Evolutionary conservation across 1,139 yeast species (phyloP), one percentile per base, ranked within the genome.

Genomic region (Citeromyces siamensis): DNA sequence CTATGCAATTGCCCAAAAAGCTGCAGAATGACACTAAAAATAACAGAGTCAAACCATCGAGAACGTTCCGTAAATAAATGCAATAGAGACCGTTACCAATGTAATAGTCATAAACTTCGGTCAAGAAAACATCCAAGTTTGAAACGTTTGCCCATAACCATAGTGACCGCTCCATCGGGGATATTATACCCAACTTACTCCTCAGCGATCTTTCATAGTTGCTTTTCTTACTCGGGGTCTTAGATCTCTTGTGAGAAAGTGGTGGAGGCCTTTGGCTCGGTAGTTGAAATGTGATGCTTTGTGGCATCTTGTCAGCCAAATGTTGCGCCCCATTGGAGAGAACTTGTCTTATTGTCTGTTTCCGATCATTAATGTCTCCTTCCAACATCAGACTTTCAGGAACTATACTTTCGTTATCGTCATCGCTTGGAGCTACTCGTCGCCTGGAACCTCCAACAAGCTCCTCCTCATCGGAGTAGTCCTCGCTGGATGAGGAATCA

Each of bases 111-210:
- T 93, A 90, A 6, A 86, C 79, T 46, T 88, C 94, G 39, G 74
- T 73, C 20, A 90, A 62, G 48, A 90, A 90, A 36, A 75, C 71
- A 56, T 90, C 98, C 56, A 90, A 68, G 53, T 90, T 88, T 45
- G 84, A 84, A 23, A 90, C 85, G 49, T 90, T 90, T 1, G 97
- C 94, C 97, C 98, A 93, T 41, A 84, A 68, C 82, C 95, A 90
- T 32, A 83, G 62, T 0, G 97, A 95, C 37, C 88, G 60, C 52
- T 88, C 96, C 45, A 69, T 72, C 1, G 94, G 74, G 41, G 66
- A 69, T 44, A 60, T 51, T 33, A 48, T 52, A 38, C 46, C 52
- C 32, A 37, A 51, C 47, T 37, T 55, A 41, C 42, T 49, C 46
- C 45, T 50, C 44, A 40, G 49, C 38, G 35, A 50, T 42, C 37